A percentile compares a stretch with the other conserved stretches of the same genome.
phyloP scores from a whole-genome alignment of 805 yeast genomes.

The Kuraishia ogatae region DNA sequence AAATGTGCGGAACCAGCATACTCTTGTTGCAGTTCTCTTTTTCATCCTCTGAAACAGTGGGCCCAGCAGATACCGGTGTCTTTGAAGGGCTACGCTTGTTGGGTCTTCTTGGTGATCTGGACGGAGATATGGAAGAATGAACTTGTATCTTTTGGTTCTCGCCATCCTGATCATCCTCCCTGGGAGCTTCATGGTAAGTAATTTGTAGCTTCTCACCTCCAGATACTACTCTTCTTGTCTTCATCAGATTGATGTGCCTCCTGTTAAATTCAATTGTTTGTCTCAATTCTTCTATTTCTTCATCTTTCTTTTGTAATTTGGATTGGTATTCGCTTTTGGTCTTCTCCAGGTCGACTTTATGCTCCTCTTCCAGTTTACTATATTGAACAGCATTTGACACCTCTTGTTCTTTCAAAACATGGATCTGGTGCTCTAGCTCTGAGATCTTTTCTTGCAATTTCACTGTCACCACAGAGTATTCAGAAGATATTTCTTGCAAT shows the following conservation, averaged over 20 bases:
- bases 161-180: not conserved
- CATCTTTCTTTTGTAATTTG: constrained; percentile 6
- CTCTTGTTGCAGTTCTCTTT: not conserved
- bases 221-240: not conserved
- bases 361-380: not conserved
- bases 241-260: constrained; percentile 1
- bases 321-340: not conserved
- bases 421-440: not conserved
- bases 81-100: not conserved
- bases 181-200: not conserved
- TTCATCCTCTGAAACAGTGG: not conserved
- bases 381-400: constrained; percentile 7
- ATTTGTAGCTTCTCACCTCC: not conserved
- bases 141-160: not conserved
- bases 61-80: not conserved
- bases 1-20: not conserved
- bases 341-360: not conserved
- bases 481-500: constrained; percentile 20
- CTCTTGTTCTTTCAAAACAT: constrained; percentile 14
- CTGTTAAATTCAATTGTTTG: constrained; percentile 5
- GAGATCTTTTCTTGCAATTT: constrained; percentile 6
- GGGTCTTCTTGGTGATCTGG: not conserved
- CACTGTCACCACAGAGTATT: constrained; percentile 16
- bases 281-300: constrained; percentile 4
- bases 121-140: too few relatives aligned